Evolutionary conservation across 257 asterid genomes (phyloP).

Genomic region (Gentiana straminea): DNA sequence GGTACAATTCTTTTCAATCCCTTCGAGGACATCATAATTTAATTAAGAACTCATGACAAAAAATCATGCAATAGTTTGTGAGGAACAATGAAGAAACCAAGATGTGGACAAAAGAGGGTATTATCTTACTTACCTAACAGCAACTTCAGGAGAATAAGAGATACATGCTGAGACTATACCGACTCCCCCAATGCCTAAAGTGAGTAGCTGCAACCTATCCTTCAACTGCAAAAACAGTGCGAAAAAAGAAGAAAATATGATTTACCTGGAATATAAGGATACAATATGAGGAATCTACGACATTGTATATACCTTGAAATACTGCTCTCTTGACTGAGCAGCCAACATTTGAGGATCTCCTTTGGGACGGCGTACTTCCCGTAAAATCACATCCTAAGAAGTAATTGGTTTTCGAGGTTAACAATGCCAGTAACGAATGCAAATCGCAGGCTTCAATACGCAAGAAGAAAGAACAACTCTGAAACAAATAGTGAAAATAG

Average conservation of each 20-base stretch:
- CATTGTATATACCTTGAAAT: constrained; percentile 42
- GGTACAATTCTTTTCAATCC: not conserved
- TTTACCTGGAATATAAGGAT: constrained; percentile 1
- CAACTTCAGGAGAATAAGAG: constrained; percentile 76
- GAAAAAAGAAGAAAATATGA: not conserved
- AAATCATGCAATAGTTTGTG: not conserved
- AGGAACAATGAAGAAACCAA: not conserved
- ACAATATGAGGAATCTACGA: not conserved
- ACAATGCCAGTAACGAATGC: not conserved
- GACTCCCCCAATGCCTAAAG: constrained; percentile 70
- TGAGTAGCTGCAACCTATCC: constrained; percentile 60
- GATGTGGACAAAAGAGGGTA: not conserved
- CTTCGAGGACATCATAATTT: not conserved
- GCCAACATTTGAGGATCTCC: constrained; percentile 82
- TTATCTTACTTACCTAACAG: constrained; percentile 44
- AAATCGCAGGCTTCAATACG: constrained; percentile 2
- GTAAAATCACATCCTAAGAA: constrained; percentile 66
- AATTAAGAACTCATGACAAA: not conserved
- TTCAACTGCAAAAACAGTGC: constrained; percentile 49
- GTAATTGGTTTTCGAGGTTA: not conserved
- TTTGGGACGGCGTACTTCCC: constrained; percentile 55
- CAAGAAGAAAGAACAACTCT: constrained; percentile 6
- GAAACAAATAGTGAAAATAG: constrained; percentile 1
- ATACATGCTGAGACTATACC: constrained; percentile 70
- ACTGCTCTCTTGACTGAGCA: constrained; percentile 77